Evolutionary conservation across 306 rosid genomes (phyloP).

Genomic region (Cicer arietinum): DNA sequence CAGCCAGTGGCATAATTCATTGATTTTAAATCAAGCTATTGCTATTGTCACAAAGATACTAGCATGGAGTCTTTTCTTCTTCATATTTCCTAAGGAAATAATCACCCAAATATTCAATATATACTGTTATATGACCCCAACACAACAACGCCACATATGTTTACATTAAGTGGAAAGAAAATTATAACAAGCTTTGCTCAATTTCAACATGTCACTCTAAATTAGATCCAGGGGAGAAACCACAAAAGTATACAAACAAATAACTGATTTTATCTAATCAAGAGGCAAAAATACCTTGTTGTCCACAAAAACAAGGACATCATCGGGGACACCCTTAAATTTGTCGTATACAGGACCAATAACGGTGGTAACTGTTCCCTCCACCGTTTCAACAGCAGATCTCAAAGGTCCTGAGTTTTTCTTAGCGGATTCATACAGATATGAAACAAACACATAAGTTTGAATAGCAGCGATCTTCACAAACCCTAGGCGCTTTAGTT

Average conservation of each 20-base stretch:
- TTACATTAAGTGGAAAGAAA: neutral
- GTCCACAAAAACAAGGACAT: slow-evolving; percentile 70
- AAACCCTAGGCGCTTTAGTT: slow-evolving; percentile 67
- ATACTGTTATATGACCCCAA: neutral
- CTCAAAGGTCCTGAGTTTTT: slow-evolving; percentile 71
- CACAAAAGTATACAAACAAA: slow-evolving; percentile 6
- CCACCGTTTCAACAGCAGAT: slow-evolving; percentile 66
- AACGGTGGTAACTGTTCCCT: slow-evolving; percentile 60
- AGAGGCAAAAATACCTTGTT: slow-evolving; percentile 52
- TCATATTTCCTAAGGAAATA: slow-evolving; percentile 1
- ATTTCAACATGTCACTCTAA: neutral
- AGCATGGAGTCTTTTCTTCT: neutral
- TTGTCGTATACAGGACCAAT: slow-evolving; percentile 69
- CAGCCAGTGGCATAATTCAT: neutral
- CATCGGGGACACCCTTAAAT: slow-evolving; percentile 60
- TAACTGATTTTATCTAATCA: neutral
- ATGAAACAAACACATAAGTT: slow-evolving; percentile 51
- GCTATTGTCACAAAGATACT: neutral
- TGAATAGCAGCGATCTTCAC: slow-evolving; percentile 65
- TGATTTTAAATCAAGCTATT: slow-evolving; percentile 1
- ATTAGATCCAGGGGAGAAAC: slow-evolving; percentile 14
- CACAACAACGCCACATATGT: too few species aligned
- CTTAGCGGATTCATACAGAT: slow-evolving; percentile 74
- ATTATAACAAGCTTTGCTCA: neutral
- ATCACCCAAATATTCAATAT: neutral